Percentiles rank a stretch among this genome's conserved stretches.
phyloP scores from a whole-genome alignment of 2,329 filamentous ascomycete genomes.

The Colletotrichum plurivorum region DNA sequence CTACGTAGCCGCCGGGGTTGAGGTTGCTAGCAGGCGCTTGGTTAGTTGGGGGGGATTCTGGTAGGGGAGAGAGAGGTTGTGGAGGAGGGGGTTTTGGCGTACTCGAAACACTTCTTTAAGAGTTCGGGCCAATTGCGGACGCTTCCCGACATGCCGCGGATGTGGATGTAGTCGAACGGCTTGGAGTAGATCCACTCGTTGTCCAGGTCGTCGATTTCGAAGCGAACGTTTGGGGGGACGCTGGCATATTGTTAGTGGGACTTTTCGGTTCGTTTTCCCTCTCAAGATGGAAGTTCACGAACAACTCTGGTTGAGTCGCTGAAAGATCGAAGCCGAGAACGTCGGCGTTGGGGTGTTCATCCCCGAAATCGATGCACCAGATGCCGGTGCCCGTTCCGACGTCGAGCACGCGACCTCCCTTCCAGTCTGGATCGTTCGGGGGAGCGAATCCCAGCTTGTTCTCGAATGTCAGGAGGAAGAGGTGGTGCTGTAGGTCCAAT shows the following conservation, averaged over 20 bases:
- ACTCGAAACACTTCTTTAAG: conserved; percentile 20
- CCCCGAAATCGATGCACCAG: conserved; percentile 52
- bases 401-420: conserved; percentile 47
- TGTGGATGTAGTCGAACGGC: conserved; percentile 53
- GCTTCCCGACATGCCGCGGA: conserved; percentile 48
- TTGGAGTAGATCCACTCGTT: conserved; percentile 49
- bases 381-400: conserved; percentile 51
- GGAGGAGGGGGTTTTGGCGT: background rate
- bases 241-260: conserved; percentile 19
- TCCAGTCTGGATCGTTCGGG: conserved; percentile 21
- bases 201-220: conserved; percentile 56
- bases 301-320: conserved; percentile 57
- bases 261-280: background rate
- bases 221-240: conserved; percentile 60
- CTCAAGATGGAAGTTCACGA: conserved; percentile 4
- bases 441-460: conserved; percentile 49
- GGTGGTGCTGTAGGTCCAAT: conserved; percentile 54
- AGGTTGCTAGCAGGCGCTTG: conserved; percentile 46
- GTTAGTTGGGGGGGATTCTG: no score
- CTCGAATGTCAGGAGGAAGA: conserved; percentile 50
- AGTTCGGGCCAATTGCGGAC: conserved; percentile 41
- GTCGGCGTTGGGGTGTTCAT: conserved; percentile 48
- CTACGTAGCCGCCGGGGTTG: conserved; percentile 59
- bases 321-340: conserved; percentile 58
- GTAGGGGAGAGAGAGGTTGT: background rate